Evolutionary conservation across 495 filamentous ascomycete genomes (phyloP).

Genomic region (Clohesyomyces aquaticus): DNA sequence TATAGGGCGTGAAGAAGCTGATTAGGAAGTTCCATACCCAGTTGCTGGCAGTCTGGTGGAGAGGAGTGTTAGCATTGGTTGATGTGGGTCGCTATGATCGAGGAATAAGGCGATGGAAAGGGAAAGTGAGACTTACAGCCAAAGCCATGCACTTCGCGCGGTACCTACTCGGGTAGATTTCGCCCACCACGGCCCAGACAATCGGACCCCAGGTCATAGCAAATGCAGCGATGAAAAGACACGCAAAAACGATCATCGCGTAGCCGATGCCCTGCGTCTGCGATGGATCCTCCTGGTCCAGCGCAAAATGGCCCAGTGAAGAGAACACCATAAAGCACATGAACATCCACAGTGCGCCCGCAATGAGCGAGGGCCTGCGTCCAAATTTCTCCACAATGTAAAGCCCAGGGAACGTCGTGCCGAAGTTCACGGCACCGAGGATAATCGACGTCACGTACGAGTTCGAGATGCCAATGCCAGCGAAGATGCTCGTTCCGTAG

Average conservation of each 20-base stretch:
- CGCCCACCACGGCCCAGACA: constrained; percentile 77
- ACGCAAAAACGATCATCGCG: constrained; percentile 37
- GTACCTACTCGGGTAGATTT: constrained; percentile 80
- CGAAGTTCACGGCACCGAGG: constrained; percentile 45
- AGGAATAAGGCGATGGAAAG: too few species aligned
- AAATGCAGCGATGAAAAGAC: constrained; percentile 37
- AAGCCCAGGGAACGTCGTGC: constrained; percentile 45
- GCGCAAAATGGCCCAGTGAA: constrained; percentile 46
- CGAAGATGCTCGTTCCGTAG: constrained; percentile 48
- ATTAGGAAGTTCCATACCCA: constrained; percentile 93
- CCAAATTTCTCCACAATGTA: constrained; percentile 49
- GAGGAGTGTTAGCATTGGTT: too few species aligned
- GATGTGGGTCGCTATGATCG: too few species aligned
- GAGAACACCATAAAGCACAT: constrained; percentile 49
- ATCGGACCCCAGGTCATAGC: constrained; percentile 71
- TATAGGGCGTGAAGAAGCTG: constrained; percentile 31
- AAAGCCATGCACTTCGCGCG: constrained; percentile 75
- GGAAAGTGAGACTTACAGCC: too few species aligned
- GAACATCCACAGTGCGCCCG: constrained; percentile 47
- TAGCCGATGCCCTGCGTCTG: constrained; percentile 14
- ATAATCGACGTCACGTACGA: constrained; percentile 46
- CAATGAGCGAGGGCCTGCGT: constrained; percentile 44
- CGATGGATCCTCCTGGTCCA: constrained; percentile 28
- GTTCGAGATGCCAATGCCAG: constrained; percentile 40
- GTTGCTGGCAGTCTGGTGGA: constrained; percentile 82